Evolutionary conservation across 257 asterid species (phyloP), one percentile per base, ranked within the genome.

Genomic region (Craterostigma plantagineum): DNA sequence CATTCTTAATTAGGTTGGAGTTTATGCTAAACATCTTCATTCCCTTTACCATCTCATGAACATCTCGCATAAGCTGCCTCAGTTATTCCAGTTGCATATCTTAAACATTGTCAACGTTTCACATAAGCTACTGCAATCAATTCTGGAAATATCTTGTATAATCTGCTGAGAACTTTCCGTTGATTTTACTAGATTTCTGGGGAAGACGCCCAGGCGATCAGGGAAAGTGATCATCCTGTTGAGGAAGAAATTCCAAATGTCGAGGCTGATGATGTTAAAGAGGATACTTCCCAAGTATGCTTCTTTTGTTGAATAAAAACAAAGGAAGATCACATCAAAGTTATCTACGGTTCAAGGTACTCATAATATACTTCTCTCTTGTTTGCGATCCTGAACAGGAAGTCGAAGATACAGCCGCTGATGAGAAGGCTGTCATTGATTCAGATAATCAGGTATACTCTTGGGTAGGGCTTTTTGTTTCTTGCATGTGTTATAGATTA

Each of bases 221-320:
- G 34, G 53, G 50, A 36, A 52, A 45, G 42, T 55, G 79, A 65
- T 54, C 74, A 59, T 60, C 39, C 58, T 8, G 3, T 37, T 30
- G 37, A 56, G 30, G 72, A 68, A 7, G 68, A 38, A 52, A 54
- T 44, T 46, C 56, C 72, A 23, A 48, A 55, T 27, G 57, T 45
- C 33, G 65, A 17, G 45, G 64, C 46, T 52, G 72, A 64, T 43
- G 67, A 54, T 46, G 62, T 36, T 41, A 57, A 57, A 4, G 55
- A 50, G 36, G 69, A 59, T 38, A 38, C 71, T 68, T 38, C 51
- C 36, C 64, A 72, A 75, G 94, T 71, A 46, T 53, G 55, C 68
- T 70, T 58, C 35, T 67, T 58, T 35, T 45, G 40, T 52, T 39
- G 38, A 33, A 30, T 46, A 50, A 49, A 15, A 43, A 17, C 35